Percentiles rank a stretch among this genome's conserved stretches.
Conservation (phyloP, 2,329 filamentous ascomycete species). For the Ophiosphaerella narmari region DNA sequence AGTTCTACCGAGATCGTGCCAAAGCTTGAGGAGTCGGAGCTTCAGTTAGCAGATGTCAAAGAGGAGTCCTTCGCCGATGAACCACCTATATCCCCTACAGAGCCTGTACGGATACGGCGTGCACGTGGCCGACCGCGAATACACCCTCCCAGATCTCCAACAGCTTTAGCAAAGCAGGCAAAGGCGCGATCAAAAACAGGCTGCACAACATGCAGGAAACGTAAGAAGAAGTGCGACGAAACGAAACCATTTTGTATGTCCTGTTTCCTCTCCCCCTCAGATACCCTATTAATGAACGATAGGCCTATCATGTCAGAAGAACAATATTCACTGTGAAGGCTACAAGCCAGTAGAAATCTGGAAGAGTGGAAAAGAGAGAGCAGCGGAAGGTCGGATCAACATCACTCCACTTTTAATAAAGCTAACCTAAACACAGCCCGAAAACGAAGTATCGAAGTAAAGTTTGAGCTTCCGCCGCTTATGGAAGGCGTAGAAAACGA, state of each 20-base stretch:
- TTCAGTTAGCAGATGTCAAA: constrained; percentile 47
- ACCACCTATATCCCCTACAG: constrained; percentile 40
- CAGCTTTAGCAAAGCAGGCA: constrained; percentile 69
- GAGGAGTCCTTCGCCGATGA: constrained; percentile 39
- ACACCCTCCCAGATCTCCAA: constrained; percentile 67
- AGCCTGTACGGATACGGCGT: constrained; percentile 45
- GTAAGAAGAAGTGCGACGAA: constrained; percentile 66
- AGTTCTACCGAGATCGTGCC: constrained; percentile 50
- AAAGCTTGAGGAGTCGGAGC: constrained; percentile 60
- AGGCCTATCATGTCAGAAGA: constrained; percentile 91
- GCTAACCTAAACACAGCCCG: constrained; percentile 35
- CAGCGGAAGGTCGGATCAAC: constrained; percentile 61
- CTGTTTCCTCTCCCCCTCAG: not conserved
- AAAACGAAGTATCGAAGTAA: constrained; percentile 42
- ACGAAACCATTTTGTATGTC: constrained; percentile 51
- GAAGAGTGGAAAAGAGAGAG: constrained; percentile 80
- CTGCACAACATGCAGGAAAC: constrained; percentile 62
- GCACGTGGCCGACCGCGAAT: constrained; percentile 80
- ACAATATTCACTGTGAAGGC: constrained; percentile 87
- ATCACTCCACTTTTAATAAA: constrained; percentile 1
- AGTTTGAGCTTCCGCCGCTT: constrained; percentile 60
- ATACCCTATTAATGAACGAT: constrained; percentile 28
- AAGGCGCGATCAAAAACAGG: constrained; percentile 70
- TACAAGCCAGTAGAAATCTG: constrained; percentile 86
- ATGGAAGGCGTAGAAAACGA: constrained; percentile 81